Evolutionary conservation across 768 basidiomycete genomes (phyloP), one percentile per base, ranked within the genome.

Genomic region (Lactifluus rugatus): DNA sequence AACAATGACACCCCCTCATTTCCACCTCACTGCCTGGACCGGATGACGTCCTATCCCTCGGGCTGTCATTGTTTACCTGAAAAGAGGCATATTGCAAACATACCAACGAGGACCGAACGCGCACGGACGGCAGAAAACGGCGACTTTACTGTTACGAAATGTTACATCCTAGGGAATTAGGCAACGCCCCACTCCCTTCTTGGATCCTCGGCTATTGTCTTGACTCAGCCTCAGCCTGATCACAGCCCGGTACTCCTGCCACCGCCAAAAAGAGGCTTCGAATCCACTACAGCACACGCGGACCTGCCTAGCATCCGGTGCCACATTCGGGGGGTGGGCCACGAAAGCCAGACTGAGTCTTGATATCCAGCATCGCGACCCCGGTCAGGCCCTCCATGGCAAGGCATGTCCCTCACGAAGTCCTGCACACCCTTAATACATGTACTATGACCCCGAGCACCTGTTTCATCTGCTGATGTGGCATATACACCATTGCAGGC

Each of bases 231-330:
- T 46, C 25, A 41, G 4, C 45, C 2, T 36, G 19, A 16, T n/a
- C 50, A 39, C 36, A 28, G 11, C 57, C 39, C 42, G 23, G 19
- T 9, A 44, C 21, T 14, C 42, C 42, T 44, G 42, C n/a, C 31
- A 48, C n/a, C 7, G 49, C 46, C 16, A 19, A 39, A 39, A 13
- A 23, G 9, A 9, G n/a, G 21, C 52, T 54, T 58, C 57, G 52
- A 58, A 54, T 54, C 16, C 57, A 31, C 52, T 58, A 58, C 39
- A 48, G 52, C 32, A 32, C 52, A 7, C 16, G 16, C 7, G 11
- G 6, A 25, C 21, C 8, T n/a, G n/a, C 7, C 47, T 28, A 8
- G 16, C 41, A 48, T 34, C 21, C 32, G 48, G 28, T 49, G 41
- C 48, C 36, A 14, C 6, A 47, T 47, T 53, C 19, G 46, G 52